Evolutionary conservation across 2,329 filamentous ascomycete genomes (phyloP), one percentile per base, ranked within the genome.

Genomic region (Paecilomyces variotii): DNA sequence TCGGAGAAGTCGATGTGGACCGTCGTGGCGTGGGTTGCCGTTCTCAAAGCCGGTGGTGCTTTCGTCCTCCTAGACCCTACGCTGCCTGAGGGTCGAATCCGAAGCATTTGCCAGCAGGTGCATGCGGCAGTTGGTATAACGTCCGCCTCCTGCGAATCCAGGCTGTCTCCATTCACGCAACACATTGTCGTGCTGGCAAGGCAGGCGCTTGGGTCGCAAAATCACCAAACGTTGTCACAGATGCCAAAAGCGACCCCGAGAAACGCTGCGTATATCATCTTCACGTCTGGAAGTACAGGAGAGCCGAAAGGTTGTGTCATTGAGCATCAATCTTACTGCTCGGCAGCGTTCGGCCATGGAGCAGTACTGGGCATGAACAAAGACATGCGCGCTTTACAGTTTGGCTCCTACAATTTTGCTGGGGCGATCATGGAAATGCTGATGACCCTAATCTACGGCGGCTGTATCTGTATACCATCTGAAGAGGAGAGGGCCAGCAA

Each of bases 381-480:
- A 19, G 61, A 57, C 19, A 60, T 62, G 61, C 77, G 85, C 2
- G 81, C 85, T 9, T 77, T 84, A 71, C 78, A 82, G 59, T 75
- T 80, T 55, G 80, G 79, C 1, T 79, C 78, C 2, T 80, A 77
- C 67, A 76, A 76, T 32, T 78, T 80, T 58, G 80, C 83, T 63
- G 72, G 79, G 19, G 74, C 76, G 54, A 67, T 83, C 35, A 68
- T 75, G 5, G 81, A 83, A 63, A 74, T 80, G 0, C 76, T 84
- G 57, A 77, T 76, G 0, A 77, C 82, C 0, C 70, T 85, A 4
- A 69, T 78, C 0, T 67, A 77, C 27, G 83, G 83, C 4, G 82
- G 79, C 0, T 83, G 80, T 45, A 72, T 85, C 11, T 84, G 82
- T 55, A 72, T 84, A 0, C 81, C 82, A 0, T 74, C 77, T 0